Conservation (phyloP, 2,329 filamentous ascomycete species). For the Alternaria sp. region DNA sequence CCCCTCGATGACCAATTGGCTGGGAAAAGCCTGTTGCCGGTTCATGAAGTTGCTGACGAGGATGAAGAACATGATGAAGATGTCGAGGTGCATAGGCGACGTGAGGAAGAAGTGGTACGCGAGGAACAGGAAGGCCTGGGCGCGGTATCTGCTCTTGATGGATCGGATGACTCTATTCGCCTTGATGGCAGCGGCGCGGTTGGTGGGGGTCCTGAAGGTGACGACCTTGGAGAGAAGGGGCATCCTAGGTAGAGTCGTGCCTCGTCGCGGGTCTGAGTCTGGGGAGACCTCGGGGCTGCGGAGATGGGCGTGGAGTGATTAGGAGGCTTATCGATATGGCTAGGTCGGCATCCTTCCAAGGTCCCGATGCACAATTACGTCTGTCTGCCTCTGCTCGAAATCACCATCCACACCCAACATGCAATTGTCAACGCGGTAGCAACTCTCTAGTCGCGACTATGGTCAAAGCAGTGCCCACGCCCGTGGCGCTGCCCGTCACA, state of each 20-base stretch:
- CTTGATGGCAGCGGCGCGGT: conserved; percentile 26
- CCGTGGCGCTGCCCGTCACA: conserved; percentile 21
- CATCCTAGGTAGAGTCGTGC: conserved; percentile 13
- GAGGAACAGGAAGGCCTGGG: conserved; percentile 41
- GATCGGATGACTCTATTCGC: conserved; percentile 35
- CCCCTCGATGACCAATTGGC: conserved; percentile 33
- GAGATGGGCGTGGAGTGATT: conserved; percentile 3
- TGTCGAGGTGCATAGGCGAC: conserved; percentile 37
- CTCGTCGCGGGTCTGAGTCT: neutral
- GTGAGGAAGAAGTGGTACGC: conserved; percentile 44
- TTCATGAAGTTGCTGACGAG: conserved; percentile 48
- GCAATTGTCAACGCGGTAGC: conserved; percentile 8
- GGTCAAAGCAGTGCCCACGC: conserved; percentile 20
- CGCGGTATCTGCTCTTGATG: conserved; percentile 38
- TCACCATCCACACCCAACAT: conserved; percentile 7
- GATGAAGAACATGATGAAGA: conserved; percentile 44
- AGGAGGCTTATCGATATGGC: conserved; percentile 13
- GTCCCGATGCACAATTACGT: conserved; percentile 13
- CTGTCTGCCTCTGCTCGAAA: neutral
- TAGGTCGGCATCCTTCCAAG: conserved; percentile 5
- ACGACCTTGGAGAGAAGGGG: conserved; percentile 21
- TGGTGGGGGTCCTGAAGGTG: conserved; percentile 17
- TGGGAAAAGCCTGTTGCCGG: conserved; percentile 36
- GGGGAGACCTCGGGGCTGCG: conserved; percentile 3
- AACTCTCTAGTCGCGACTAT: conserved; percentile 13